Conservation (phyloP, 2,329 filamentous ascomycete genomes). For the Diplodia corticola region DNA sequence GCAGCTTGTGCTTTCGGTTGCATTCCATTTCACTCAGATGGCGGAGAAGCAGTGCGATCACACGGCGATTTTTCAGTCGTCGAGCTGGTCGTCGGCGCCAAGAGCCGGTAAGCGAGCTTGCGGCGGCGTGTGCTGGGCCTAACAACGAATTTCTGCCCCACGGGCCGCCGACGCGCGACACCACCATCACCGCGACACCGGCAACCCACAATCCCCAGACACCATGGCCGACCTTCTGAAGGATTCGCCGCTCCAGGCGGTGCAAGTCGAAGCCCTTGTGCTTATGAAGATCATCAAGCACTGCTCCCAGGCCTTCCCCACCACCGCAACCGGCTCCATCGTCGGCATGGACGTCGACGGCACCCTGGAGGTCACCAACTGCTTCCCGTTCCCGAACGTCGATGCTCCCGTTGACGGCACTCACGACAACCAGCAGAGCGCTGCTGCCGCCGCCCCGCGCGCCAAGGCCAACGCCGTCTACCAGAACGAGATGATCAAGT, state of each 20-base stretch:
- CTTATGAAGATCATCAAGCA: slow-evolving; percentile 99
- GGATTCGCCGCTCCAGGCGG: slow-evolving; percentile 69
- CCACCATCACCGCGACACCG: slow-evolving; percentile 20
- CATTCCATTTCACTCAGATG: not conserved
- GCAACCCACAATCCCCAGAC: slow-evolving; percentile 6
- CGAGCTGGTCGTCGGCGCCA: not conserved
- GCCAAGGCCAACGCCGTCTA: slow-evolving; percentile 87
- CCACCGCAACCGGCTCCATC: slow-evolving; percentile 82
- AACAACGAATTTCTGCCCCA: slow-evolving; percentile 24
- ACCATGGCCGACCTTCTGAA: slow-evolving; percentile 41
- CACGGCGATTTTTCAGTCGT: not conserved
- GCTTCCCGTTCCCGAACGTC: slow-evolving; percentile 86
- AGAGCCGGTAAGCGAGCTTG: slow-evolving; percentile 16
- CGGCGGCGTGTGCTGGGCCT: slow-evolving; percentile 1
- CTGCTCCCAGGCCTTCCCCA: slow-evolving; percentile 83
- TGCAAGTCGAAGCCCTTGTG: slow-evolving; percentile 93
- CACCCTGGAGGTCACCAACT: slow-evolving; percentile 87
- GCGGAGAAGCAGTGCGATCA: not conserved
- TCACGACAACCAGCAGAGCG: slow-evolving; percentile 39
- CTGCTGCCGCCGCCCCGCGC: slow-evolving; percentile 80
- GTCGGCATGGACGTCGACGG: slow-evolving; percentile 89
- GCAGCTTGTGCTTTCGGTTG: too few relatives aligned
- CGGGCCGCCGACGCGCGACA: slow-evolving; percentile 22
- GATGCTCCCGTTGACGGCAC: slow-evolving; percentile 62
- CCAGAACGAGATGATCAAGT: slow-evolving; percentile 95